Evolutionary conservation across 805 yeast genomes (phyloP), one percentile per base, ranked within the genome.

Genomic region (Metschnikowia drakensbergensis): DNA sequence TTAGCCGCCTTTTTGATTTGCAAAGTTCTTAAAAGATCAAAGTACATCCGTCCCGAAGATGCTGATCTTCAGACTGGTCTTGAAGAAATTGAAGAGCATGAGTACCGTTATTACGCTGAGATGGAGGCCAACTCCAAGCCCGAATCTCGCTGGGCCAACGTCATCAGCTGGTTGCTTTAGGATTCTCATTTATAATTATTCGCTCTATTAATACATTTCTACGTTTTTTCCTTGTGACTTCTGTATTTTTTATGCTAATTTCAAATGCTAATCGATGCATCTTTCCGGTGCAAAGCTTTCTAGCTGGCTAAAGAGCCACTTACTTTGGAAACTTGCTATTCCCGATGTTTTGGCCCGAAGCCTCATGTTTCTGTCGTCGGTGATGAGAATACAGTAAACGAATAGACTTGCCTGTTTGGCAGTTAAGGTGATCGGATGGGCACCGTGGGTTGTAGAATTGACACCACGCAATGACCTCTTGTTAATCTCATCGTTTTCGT

Each of bases 351-450:
- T 78, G 1, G 88, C 83, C 53, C 87, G 78, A 36, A 82, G 63
- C 53, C 86, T 71, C 87, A 86, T 82, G 53, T 82, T 84, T 47
- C 82, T 68, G 61, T 87, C 92, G 64, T 86, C 92, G 1, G 91
- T 83, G 33, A 86, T 79, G 43, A 86, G 65, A 27, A 84, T 74
- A 53, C 86, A 81, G 61, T 81, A 81, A 42, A 75, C 68, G 61
- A 82, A 80, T 27, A 63, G 60, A 45, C 65, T 64, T 11, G 82
- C 74, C 34, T 71, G 66, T 57, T 58, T 74, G 47, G 58, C 60
- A 46, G 63, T 69, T 52, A 61, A 58, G 27, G 56, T 61, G 50
- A 59, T 37, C 3, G 59, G 48, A 33, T 50, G 47, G 8, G 50
- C 44, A 13, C 57, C 52, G 33, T 46, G 38, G 7, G 50, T 38